Evolutionary conservation across 2,329 filamentous ascomycete genomes (phyloP).

Genomic region (Aspergillus awamori): DNA sequence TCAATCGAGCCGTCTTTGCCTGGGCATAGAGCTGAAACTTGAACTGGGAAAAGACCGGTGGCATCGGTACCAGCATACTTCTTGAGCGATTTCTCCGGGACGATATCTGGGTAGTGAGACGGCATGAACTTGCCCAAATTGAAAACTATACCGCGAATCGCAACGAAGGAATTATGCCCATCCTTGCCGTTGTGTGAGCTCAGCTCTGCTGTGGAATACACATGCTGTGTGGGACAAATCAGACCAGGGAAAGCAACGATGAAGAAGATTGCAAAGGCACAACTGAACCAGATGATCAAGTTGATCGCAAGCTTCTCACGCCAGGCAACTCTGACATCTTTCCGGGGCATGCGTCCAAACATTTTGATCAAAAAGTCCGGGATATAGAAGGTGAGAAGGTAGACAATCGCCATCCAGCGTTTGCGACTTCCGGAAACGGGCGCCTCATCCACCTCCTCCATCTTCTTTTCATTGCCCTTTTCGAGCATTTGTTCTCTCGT

Average conservation of each 20-base stretch:
- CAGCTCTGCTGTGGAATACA: constrained; percentile 79
- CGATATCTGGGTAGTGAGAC: constrained; percentile 74
- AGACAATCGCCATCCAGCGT: constrained; percentile 86
- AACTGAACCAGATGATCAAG: constrained; percentile 90
- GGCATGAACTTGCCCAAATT: constrained; percentile 74
- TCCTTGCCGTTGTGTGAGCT: constrained; percentile 72
- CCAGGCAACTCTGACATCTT: constrained; percentile 92
- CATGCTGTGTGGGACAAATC: constrained; percentile 88
- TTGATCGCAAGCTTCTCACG: constrained; percentile 98
- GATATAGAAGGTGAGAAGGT: constrained; percentile 79
- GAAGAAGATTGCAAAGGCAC: constrained; percentile 78
- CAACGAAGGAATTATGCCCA: constrained; percentile 66
- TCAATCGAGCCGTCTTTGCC: constrained; percentile 69
- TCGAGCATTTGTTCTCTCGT: constrained; percentile 93
- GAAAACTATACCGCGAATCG: constrained; percentile 88
- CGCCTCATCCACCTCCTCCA: constrained; percentile 87
- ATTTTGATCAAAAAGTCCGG: constrained; percentile 80
- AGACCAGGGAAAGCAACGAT: constrained; percentile 83
- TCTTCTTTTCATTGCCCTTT: constrained; percentile 85
- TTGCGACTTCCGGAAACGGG: constrained; percentile 78
- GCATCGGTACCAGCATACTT: constrained; percentile 87
- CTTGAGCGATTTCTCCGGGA: constrained; percentile 64
- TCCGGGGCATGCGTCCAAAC: constrained; percentile 83
- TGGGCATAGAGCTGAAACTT: constrained; percentile 88
- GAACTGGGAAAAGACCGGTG: constrained; percentile 87